Evolutionary conservation across 1,139 yeast species (phyloP).

Genomic region (Lodderomyces metapsilosis): DNA sequence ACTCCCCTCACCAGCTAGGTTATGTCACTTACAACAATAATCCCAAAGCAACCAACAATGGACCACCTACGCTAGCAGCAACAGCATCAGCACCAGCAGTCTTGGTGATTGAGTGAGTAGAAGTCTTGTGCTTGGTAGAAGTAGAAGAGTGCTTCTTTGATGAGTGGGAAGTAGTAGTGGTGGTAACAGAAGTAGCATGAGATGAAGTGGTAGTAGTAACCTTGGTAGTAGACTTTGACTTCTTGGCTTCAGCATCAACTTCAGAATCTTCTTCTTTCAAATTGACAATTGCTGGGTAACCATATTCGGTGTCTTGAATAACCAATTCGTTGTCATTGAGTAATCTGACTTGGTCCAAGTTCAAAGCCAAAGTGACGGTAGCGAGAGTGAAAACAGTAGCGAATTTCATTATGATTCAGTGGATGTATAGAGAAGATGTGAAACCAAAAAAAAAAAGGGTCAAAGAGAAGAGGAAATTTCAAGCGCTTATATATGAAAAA

Average conservation of each 20-base stretch:
- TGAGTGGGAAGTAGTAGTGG: slow-evolving; percentile 9
- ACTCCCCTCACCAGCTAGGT: too few species aligned
- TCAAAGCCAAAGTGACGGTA: slow-evolving; percentile 15
- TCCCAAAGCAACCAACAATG: slow-evolving; percentile 17
- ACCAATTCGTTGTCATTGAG: slow-evolving; percentile 16
- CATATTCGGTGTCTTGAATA: slow-evolving; percentile 14
- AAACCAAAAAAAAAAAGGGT: background rate
- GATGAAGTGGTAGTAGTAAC: slow-evolving; percentile 7
- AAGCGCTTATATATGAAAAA: background rate
- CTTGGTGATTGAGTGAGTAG: slow-evolving; percentile 17
- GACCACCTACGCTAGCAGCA: slow-evolving; percentile 15
- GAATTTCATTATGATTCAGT: slow-evolving; percentile 12
- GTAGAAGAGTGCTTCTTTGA: slow-evolving; percentile 12
- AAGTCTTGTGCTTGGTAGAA: slow-evolving; percentile 9
- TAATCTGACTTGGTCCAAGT: slow-evolving; percentile 16
- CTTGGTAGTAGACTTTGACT: slow-evolving; percentile 7
- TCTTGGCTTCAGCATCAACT: slow-evolving; percentile 10
- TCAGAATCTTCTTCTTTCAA: slow-evolving; percentile 15
- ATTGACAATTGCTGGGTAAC: slow-evolving; percentile 14
- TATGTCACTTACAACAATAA: slow-evolving; percentile 15
- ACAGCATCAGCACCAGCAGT: slow-evolving; percentile 18
- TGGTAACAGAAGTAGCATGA: slow-evolving; percentile 10
- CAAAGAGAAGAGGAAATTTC: slow-evolving; percentile 3
- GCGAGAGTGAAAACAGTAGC: slow-evolving; percentile 15
- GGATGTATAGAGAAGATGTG: background rate